phyloP scores from a whole-genome alignment of 179 eudicot genomes.

The Beta lomatogona region DNA sequence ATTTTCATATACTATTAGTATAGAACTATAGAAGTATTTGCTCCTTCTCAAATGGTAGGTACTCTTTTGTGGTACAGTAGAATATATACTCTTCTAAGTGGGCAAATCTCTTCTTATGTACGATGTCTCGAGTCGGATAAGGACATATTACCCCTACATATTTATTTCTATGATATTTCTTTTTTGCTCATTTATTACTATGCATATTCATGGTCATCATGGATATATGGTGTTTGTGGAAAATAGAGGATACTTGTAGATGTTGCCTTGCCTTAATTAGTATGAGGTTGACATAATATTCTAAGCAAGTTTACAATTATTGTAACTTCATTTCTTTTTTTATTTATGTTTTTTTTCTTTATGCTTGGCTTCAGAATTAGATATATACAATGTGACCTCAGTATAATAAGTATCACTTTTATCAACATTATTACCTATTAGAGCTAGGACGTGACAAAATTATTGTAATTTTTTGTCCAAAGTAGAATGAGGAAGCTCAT shows the following conservation, averaged over 20 bases:
- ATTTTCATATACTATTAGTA: too few relatives aligned
- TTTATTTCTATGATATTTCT: neutral
- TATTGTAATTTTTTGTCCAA: too few relatives aligned
- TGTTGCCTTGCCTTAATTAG: conserved; percentile 3
- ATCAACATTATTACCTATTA: too few relatives aligned
- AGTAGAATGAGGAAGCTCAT: too few relatives aligned
- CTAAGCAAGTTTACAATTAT: neutral
- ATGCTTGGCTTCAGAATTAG: neutral
- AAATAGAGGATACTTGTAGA: neutral
- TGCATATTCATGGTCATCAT: neutral
- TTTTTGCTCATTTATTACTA: conserved; percentile 3
- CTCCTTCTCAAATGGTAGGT: neutral
- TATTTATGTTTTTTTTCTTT: too few relatives aligned
- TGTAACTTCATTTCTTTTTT: neutral
- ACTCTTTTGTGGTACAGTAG: neutral
- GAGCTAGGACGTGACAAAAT: too few relatives aligned
- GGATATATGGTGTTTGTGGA: neutral
- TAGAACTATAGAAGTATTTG: too few relatives aligned
- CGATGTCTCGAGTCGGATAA: neutral
- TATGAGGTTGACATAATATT: conserved; percentile 17
- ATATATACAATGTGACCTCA: neutral
- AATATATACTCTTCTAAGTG: too few relatives aligned
- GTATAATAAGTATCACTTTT: neutral
- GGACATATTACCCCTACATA: neutral
- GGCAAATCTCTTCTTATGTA: neutral